These are phyloP conservation scores for Geum urbanum DNA, from an alignment of 306 rosid species.

Conservation along the genomic window DNA sequence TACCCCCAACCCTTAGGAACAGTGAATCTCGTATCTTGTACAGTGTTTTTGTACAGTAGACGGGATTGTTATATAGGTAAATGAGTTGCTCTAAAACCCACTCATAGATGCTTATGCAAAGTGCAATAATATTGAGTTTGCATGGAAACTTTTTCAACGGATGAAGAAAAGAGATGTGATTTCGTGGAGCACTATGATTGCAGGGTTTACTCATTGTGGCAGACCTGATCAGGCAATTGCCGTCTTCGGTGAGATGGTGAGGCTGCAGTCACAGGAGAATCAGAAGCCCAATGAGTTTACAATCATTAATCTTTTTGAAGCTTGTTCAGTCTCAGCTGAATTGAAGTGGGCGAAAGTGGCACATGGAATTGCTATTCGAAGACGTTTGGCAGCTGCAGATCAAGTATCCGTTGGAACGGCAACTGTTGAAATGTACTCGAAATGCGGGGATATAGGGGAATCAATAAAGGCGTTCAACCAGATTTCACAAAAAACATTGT, in stretches of 20 bases:
- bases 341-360: slow-evolving; percentile 39
- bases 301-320: slow-evolving; percentile 36
- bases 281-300: slow-evolving; percentile 34
- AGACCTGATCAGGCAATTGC: slow-evolving; percentile 33
- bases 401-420: slow-evolving; percentile 41
- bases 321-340: slow-evolving; percentile 38
- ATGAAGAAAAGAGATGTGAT: slow-evolving; percentile 36
- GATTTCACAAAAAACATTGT: slow-evolving; percentile 31
- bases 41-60: too few relatives aligned
- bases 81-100: slow-evolving; percentile 33
- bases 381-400: slow-evolving; percentile 20
- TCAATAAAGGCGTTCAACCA: slow-evolving; percentile 35
- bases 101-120: slow-evolving; percentile 45
- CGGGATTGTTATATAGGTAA: background rate
- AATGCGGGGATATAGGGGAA: slow-evolving; percentile 45
- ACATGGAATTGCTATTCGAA: slow-evolving; percentile 36
- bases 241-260: slow-evolving; percentile 29
- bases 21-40: too few relatives aligned
- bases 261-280: slow-evolving; percentile 10
- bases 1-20: too few relatives aligned
- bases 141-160: slow-evolving; percentile 33
- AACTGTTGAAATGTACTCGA: slow-evolving; percentile 42
- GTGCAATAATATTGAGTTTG: slow-evolving; percentile 33
- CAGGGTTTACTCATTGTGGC: slow-evolving; percentile 36
- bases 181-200: slow-evolving; percentile 52